phyloP scores from a whole-genome alignment of 345 rosid genomes.

The Streptanthus diversifolius region DNA sequence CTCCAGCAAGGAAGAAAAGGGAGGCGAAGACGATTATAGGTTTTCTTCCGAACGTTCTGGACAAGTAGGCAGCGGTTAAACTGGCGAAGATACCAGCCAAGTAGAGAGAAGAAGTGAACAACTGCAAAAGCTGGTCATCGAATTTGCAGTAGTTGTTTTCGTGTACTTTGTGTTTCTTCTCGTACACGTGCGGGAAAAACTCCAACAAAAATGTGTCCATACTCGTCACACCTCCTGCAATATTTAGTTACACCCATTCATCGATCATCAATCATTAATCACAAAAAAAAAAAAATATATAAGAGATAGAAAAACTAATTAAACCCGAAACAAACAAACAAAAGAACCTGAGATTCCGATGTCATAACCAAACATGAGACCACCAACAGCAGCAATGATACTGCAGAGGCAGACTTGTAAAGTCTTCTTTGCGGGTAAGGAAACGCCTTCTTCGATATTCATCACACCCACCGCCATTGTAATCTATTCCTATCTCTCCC shows the following conservation, averaged over 20 bases:
- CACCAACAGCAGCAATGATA: constrained; percentile 66
- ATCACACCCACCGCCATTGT: constrained; percentile 9
- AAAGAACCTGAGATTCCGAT: constrained; percentile 55
- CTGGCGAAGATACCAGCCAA: constrained; percentile 61
- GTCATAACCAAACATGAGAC: constrained; percentile 67
- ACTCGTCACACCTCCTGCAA: constrained; percentile 68
- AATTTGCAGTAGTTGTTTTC: constrained; percentile 79
- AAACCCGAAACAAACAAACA: neutral
- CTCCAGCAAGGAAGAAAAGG: constrained; percentile 55
- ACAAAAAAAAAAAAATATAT: neutral
- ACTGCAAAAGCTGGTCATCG: constrained; percentile 53
- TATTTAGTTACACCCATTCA: neutral
- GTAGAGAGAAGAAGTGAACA: constrained; percentile 79
- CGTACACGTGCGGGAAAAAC: constrained; percentile 63
- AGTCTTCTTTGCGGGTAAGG: constrained; percentile 30
- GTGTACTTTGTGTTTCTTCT: constrained; percentile 51
- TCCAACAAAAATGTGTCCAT: constrained; percentile 66
- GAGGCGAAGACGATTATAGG: constrained; percentile 57
- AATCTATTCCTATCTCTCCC: neutral
- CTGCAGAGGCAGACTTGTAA: constrained; percentile 38
- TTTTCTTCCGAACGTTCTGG: constrained; percentile 48
- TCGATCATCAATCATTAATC: neutral
- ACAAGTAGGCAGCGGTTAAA: constrained; percentile 40
- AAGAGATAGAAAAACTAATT: neutral
- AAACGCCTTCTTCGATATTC: constrained; percentile 6